Evolutionary conservation across 2,329 filamentous ascomycete species (phyloP), one percentile per base, ranked within the genome.

Genomic region (Fusarium sp.): DNA sequence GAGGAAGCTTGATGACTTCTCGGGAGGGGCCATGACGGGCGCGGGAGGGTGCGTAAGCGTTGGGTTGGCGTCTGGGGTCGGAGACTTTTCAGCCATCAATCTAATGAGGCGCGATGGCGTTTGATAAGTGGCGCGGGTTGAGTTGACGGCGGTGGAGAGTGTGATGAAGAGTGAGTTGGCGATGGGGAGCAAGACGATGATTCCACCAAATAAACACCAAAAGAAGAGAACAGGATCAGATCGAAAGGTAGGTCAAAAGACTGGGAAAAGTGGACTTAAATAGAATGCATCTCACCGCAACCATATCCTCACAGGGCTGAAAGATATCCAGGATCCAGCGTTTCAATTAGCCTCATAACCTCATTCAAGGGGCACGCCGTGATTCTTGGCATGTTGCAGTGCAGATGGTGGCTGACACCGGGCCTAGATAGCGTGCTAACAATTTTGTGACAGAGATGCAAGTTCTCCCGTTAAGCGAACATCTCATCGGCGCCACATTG

Each of bases 11-110:
- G 62, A 62, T 10, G 59, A 49, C 36, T 70, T 70, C 24, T 72
- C 62, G 49, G 68, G 46, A 51, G 46, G 24, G 27, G 46, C 29
- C 51, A 69, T 74, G 42, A 46, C 49, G 27, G 65, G 40, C 17
- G 71, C n/a, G 51, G 40, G 44, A 22, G 35, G 59, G 22, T 62
- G 44, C 11, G 33, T 35, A 33, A 40, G 44, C 22, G 42, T 24
- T 24, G 53, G 40, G 55, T 60, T 20, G 46, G 46, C 33, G 17
- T 16, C 44, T n/a, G 53, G 29, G 33, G 20, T 55, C 1, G 46
- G 46, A 6, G 67, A 9, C 58, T 73, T 73, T 38, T 64, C 64
- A 17, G 67, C 71, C 71, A 73, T 71, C 17, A 53, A 63, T 31
- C 17, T 24, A 46, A 9, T 9, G 59, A 51, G 33, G 58, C 40